Evolutionary conservation across 2,329 filamentous ascomycete genomes (phyloP), one percentile per base, ranked within the genome.

Genomic region (Akanthomyces dipterigenus): DNA sequence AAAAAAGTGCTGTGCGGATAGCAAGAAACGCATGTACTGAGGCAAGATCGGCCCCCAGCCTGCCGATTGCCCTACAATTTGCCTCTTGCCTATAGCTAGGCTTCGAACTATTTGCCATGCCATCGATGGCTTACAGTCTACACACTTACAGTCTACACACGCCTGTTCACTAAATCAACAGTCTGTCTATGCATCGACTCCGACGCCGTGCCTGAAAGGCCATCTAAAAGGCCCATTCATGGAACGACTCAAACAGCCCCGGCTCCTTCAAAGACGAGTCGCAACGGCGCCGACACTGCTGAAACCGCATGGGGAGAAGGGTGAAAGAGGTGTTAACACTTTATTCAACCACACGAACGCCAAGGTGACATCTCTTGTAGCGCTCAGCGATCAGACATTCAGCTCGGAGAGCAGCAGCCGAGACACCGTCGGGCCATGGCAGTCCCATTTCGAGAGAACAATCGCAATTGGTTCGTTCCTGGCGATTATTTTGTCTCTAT

Each of bases 361-460:
- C 12, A 62, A 62, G 34, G 50, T 62, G 4, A 42, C 55, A 22
- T 62, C 61, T 7, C 48, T 62, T 24, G 54, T 62, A 59, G 62
- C 70, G 24, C 49, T 46, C 24, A 60, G 46, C 36, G 43, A 36
- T 56, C 48, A 48, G 38, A 42, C 51, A 59, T 58, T 36, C 40
- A 64, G 63, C 64, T 75, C 62, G 65, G 73, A 60, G 70, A 82
- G 67, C 73, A 83, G 62, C 72, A 83, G 61, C 78, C 84, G 26
- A 86, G 88, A 63, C 28, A 64, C 64, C 64, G 86, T 86, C 0
- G 77, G 95, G 55, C 81, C 88, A 58, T 93, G 89, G 87, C 82
- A 82, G 54, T 89, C 89, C 2, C 81, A 85, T n/a, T 84, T 89
- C 1, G 91, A 96, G 73, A 84, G 88, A 68, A 93, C 90, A 0